Percentiles rank a stretch among this genome's conserved stretches.
Conservation (phyloP, 805 yeast species). For the Cyberlindnera meyerae region DNA sequence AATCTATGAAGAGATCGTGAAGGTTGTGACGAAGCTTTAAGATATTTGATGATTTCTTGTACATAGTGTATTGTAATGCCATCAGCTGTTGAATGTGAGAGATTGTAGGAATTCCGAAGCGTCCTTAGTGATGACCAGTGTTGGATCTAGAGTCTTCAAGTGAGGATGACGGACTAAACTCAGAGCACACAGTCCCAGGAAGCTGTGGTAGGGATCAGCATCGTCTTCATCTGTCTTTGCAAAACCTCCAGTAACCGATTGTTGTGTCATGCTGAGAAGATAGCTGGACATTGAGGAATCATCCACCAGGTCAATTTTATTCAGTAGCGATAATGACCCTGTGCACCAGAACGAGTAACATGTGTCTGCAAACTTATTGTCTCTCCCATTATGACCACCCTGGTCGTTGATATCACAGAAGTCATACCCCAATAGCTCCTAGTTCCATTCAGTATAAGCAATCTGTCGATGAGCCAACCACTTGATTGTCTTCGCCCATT, state of each 20-base stretch:
- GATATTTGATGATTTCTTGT: not conserved
- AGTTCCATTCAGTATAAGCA: slow-evolving; percentile 30
- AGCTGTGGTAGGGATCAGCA: slow-evolving; percentile 71
- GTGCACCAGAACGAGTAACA: slow-evolving; percentile 86
- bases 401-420: slow-evolving; percentile 42
- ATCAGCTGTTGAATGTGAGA: not conserved
- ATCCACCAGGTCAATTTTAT: slow-evolving; percentile 31
- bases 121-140: slow-evolving; percentile 10
- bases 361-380: slow-evolving; percentile 79
- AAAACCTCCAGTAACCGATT: slow-evolving; percentile 69
- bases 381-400: slow-evolving; percentile 86
- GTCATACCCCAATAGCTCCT: slow-evolving; percentile 26
- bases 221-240: slow-evolving; percentile 56
- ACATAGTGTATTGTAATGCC: too few species aligned
- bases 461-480: slow-evolving; percentile 70
- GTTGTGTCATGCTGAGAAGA: slow-evolving; percentile 54
- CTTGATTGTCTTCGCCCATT: slow-evolving; percentile 38
- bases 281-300: slow-evolving; percentile 34
- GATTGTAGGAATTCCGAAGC: not conserved
- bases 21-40: slow-evolving; percentile 15
- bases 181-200: slow-evolving; percentile 53
- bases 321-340: slow-evolving; percentile 49
- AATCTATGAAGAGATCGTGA: slow-evolving; percentile 83
- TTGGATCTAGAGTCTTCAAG: slow-evolving; percentile 7
- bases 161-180: slow-evolving; percentile 11